Evolutionary conservation across 2,329 filamentous ascomycete species (phyloP).

Genomic region (Lachnellula willkommii): DNA sequence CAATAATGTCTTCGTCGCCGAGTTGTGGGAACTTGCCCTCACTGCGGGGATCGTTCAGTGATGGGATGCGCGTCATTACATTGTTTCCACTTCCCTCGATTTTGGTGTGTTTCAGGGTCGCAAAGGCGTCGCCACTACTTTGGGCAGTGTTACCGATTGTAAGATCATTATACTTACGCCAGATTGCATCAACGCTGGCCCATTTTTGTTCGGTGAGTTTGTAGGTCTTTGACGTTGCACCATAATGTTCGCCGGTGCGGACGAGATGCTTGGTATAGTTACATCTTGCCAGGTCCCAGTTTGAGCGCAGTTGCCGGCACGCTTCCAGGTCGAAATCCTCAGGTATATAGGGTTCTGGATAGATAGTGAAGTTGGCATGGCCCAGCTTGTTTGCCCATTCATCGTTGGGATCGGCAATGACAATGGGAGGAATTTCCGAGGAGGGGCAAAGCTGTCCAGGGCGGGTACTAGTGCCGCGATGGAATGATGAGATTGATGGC

Average conservation of each 20-base stretch:
- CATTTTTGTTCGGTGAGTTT: constrained; percentile 83
- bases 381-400: constrained; percentile 81
- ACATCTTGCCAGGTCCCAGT: constrained; percentile 77
- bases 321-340: constrained; percentile 48
- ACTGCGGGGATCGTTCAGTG: constrained; percentile 58
- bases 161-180: constrained; percentile 65
- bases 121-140: constrained; percentile 38
- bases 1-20: constrained; percentile 88
- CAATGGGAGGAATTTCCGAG: constrained; percentile 56
- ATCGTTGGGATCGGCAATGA: constrained; percentile 66
- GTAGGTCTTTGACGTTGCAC: constrained; percentile 83
- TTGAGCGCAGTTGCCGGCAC: constrained; percentile 61
- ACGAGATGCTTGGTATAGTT: constrained; percentile 89
- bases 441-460: constrained; percentile 45
- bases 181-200: constrained; percentile 69
- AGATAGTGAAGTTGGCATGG: constrained; percentile 89
- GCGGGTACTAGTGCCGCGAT: constrained; percentile 36
- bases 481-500: constrained; percentile 73
- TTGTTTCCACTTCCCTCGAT: constrained; percentile 39
- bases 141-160: constrained; percentile 49
- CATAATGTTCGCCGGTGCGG: constrained; percentile 85
- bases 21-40: constrained; percentile 82
- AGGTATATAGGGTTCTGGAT: constrained; percentile 73
- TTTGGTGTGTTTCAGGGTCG: constrained; percentile 36
- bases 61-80: constrained; percentile 60